phyloP scores from a whole-genome alignment of 2,329 filamentous ascomycete species.

The Pseudocercospora eumusae region DNA sequence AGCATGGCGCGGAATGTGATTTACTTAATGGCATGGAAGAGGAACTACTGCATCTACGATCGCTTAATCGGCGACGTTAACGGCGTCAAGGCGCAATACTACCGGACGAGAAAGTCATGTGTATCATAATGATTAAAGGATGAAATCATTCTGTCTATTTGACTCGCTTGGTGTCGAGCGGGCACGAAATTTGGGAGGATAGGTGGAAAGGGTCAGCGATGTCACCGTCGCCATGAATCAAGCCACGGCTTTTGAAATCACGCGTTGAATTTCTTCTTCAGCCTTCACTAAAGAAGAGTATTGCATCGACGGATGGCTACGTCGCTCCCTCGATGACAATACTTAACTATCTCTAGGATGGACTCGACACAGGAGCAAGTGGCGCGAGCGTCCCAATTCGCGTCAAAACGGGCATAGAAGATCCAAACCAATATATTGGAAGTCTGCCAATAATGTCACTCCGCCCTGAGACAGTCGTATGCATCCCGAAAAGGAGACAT shows the following conservation, averaged over 20 bases:
- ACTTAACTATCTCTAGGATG: too few species aligned
- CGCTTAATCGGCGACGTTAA: constrained; percentile 23
- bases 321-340: too few species aligned
- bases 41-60: constrained; percentile 18
- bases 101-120: constrained; percentile 18
- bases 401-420: neutral
- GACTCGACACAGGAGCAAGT: too few species aligned
- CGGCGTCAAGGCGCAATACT: constrained; percentile 13
- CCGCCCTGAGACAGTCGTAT: neutral
- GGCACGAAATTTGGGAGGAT: neutral
- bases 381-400: neutral
- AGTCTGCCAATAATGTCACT: neutral
- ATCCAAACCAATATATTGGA: neutral
- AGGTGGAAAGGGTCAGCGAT: neutral
- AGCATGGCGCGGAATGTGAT: constrained; percentile 29
- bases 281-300: neutral
- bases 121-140: constrained; percentile 22
- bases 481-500: neutral
- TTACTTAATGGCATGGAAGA: constrained; percentile 14
- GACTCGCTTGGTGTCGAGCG: constrained; percentile 1
- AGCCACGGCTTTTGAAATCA: neutral
- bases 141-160: constrained; percentile 1
- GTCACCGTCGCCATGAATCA: neutral
- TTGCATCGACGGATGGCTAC: neutral
- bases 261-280: neutral